Conservation (phyloP, 2,329 filamentous ascomycete species). For the Huntiella savannae region DNA sequence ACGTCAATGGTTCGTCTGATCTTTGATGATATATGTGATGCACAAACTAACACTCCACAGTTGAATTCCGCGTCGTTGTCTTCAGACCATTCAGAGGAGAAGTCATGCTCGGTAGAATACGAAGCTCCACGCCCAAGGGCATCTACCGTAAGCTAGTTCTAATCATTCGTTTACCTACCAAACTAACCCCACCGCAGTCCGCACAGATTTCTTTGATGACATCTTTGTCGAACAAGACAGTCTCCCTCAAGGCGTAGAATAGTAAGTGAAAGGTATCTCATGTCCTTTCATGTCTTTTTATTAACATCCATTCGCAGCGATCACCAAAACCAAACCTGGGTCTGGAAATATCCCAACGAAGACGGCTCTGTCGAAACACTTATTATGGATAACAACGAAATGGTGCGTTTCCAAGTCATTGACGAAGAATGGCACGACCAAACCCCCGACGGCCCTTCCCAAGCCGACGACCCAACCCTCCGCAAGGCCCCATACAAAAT, state of each 20-base stretch:
- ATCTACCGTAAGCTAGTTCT: slow-evolving; percentile 39
- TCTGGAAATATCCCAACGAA: slow-evolving; percentile 55
- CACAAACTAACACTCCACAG: slow-evolving; percentile 23
- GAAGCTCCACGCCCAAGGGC: slow-evolving; percentile 49
- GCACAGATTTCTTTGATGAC: slow-evolving; percentile 85
- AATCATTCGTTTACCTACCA: background rate
- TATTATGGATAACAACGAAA: slow-evolving; percentile 80
- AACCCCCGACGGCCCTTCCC: slow-evolving; percentile 47
- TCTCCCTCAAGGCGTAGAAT: slow-evolving; percentile 57
- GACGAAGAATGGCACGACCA: slow-evolving; percentile 86
- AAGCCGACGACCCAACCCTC: slow-evolving; percentile 39
- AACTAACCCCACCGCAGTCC: slow-evolving; percentile 23
- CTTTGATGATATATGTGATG: background rate
- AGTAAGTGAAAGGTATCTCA: slow-evolving; percentile 31
- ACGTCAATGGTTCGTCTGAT: slow-evolving; percentile 57
- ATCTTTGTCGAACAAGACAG: slow-evolving; percentile 61
- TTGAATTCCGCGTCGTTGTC: slow-evolving; percentile 82
- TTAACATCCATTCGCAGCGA: slow-evolving; percentile 30
- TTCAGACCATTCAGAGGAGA: slow-evolving; percentile 95
- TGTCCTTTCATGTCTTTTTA: slow-evolving; percentile 14
- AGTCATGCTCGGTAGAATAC: slow-evolving; percentile 71
- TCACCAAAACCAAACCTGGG: slow-evolving; percentile 59
- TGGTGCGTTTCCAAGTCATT: slow-evolving; percentile 69
- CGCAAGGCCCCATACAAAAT: slow-evolving; percentile 55
- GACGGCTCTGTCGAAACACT: slow-evolving; percentile 31